phyloP scores from a whole-genome alignment of 108 stramenopile species.

The Chaetoceros muelleri region DNA sequence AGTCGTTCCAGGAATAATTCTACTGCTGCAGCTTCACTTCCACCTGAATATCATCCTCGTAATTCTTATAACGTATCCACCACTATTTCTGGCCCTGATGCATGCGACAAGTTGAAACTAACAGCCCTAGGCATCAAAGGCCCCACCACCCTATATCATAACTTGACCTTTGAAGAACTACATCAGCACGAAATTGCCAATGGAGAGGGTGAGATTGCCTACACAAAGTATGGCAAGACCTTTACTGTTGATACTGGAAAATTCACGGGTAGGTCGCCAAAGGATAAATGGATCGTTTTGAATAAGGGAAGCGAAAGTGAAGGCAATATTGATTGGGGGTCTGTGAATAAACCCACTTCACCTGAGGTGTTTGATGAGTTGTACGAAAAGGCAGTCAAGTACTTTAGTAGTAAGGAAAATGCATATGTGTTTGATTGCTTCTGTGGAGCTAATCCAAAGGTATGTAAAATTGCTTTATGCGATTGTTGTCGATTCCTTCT shows the following conservation, averaged over 20 bases:
- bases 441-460: slow-evolving; percentile 84
- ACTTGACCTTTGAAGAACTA: slow-evolving; percentile 89
- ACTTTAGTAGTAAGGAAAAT: slow-evolving; percentile 83
- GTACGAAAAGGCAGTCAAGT: slow-evolving; percentile 79
- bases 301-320: slow-evolving; percentile 58
- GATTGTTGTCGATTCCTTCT: no score
- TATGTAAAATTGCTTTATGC: no score
- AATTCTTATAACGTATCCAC: slow-evolving; percentile 68
- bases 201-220: slow-evolving; percentile 79
- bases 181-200: slow-evolving; percentile 86
- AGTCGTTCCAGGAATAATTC: neutral
- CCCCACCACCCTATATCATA: slow-evolving; percentile 73
- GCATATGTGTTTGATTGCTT: slow-evolving; percentile 92
- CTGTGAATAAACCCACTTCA: slow-evolving; percentile 85
- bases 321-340: slow-evolving; percentile 90
- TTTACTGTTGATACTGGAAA: slow-evolving; percentile 94
- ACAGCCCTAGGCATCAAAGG: slow-evolving; percentile 66
- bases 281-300: slow-evolving; percentile 89
- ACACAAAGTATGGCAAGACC: slow-evolving; percentile 79
- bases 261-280: slow-evolving; percentile 95
- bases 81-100: slow-evolving; percentile 53
- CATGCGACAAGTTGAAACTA: slow-evolving; percentile 63
- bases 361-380: slow-evolving; percentile 92
- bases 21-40: neutral
- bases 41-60: slow-evolving; percentile 22